Conservation (phyloP, 257 asterid genomes). For the Haberlea rhodopensis region DNA sequence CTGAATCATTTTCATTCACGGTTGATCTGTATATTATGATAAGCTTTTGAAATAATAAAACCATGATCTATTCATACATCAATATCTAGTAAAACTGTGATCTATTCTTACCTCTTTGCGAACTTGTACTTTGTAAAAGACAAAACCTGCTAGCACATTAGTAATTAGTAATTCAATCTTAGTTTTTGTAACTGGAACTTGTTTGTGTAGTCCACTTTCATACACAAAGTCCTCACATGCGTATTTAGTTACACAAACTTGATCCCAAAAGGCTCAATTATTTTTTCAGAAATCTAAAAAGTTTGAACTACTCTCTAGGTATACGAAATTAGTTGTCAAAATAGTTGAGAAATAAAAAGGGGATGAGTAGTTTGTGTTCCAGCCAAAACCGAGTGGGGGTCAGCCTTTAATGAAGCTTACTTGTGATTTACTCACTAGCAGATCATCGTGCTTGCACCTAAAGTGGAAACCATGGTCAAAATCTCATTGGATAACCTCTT, state of each 20-base stretch:
- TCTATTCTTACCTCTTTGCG: slow-evolving; percentile 12
- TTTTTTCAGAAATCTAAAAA: no score
- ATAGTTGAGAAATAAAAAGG: neutral
- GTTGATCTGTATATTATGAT: neutral
- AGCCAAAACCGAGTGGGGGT: neutral
- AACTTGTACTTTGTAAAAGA: slow-evolving; percentile 1
- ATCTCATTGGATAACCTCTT: slow-evolving; percentile 8
- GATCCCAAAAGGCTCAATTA: neutral
- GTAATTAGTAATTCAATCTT: neutral
- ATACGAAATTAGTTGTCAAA: neutral
- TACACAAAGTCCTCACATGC: neutral
- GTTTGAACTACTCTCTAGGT: neutral
- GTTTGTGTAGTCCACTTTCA: neutral
- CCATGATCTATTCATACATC: slow-evolving; percentile 8
- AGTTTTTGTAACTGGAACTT: neutral
- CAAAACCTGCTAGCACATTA: neutral
- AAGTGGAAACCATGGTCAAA: slow-evolving; percentile 5
- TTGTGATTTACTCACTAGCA: neutral
- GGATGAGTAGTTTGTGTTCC: neutral
- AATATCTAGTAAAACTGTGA: slow-evolving; percentile 5
- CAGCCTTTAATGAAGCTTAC: neutral
- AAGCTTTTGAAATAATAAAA: slow-evolving; percentile 3
- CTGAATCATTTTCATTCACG: neutral
- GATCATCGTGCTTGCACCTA: neutral
- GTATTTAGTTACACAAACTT: neutral